Conservation (phyloP, 164 flowering plant genomes). For the Warburgia ugandensis region DNA sequence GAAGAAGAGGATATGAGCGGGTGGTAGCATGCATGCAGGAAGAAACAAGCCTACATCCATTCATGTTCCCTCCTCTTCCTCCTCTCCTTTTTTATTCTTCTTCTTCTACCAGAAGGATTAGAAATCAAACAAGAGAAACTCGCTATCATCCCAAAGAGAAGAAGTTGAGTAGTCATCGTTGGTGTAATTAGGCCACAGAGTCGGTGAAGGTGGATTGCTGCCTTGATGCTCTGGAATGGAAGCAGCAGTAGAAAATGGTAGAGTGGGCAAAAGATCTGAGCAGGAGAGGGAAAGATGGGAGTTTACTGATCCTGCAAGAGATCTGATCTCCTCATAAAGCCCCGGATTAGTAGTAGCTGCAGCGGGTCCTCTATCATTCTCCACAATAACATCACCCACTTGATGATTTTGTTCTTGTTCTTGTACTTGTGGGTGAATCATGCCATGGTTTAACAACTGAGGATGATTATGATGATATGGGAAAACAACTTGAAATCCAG, state of each 20-base stretch:
- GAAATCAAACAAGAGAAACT: conserved; percentile 47
- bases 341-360: conserved; percentile 8
- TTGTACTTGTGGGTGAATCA: too few species aligned
- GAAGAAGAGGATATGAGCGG: too few species aligned
- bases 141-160: conserved; percentile 58
- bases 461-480: conserved; percentile 1
- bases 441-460: too few species aligned
- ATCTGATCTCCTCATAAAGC: conserved; percentile 31
- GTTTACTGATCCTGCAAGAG: conserved; percentile 35
- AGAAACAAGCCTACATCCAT: too few species aligned
- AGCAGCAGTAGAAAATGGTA: background rate
- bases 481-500: too few species aligned
- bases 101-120: too few species aligned
- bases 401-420: too few species aligned
- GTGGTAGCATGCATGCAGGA: too few species aligned
- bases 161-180: conserved; percentile 41
- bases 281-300: conserved; percentile 32
- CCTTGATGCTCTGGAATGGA: background rate
- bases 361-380: too few species aligned
- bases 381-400: too few species aligned
- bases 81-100: too few species aligned
- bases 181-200: conserved; percentile 32
- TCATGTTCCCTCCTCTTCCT: too few species aligned
- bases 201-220: conserved; percentile 28
- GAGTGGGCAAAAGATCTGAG: conserved; percentile 12